Evolutionary conservation across 176 grass and related monocot species (phyloP).

Genomic region (Rhynchospora pubera): DNA sequence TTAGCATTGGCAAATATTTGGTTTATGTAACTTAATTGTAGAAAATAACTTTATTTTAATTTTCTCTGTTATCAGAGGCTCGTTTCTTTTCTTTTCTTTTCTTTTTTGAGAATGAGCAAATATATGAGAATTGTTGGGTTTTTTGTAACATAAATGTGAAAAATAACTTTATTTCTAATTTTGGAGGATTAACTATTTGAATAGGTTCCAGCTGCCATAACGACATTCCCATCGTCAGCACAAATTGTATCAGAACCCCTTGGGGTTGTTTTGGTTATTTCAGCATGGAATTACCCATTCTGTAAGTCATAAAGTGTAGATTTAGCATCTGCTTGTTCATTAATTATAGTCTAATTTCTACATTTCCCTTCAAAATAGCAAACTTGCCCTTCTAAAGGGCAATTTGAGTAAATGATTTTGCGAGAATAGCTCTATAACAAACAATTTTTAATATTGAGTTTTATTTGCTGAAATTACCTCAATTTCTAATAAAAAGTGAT

Average conservation of each 20-base stretch:
- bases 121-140: not conserved
- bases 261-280: slow-evolving; percentile 75
- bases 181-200: not conserved
- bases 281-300: slow-evolving; percentile 96
- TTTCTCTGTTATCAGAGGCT: not conserved
- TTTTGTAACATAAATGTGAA: not conserved
- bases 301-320: slow-evolving; percentile 42
- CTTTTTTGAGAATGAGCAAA: not conserved
- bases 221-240: slow-evolving; percentile 75
- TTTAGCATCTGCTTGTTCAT: not conserved
- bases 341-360: not conserved
- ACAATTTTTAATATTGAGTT: not conserved
- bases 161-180: not conserved
- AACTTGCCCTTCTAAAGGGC: not conserved
- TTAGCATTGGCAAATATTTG: too few species aligned
- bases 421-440: not conserved
- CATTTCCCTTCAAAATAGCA: not conserved
- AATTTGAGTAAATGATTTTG: not conserved
- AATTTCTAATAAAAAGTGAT: not conserved
- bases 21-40: too few species aligned
- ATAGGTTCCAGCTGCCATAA: slow-evolving; percentile 51
- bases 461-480: not conserved
- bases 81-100: not conserved
- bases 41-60: too few species aligned
- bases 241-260: slow-evolving; percentile 70